Evolutionary conservation across 1,284 basidiomycete genomes (phyloP), one percentile per base, ranked within the genome.

Genomic region (Farysia itapuensis): DNA sequence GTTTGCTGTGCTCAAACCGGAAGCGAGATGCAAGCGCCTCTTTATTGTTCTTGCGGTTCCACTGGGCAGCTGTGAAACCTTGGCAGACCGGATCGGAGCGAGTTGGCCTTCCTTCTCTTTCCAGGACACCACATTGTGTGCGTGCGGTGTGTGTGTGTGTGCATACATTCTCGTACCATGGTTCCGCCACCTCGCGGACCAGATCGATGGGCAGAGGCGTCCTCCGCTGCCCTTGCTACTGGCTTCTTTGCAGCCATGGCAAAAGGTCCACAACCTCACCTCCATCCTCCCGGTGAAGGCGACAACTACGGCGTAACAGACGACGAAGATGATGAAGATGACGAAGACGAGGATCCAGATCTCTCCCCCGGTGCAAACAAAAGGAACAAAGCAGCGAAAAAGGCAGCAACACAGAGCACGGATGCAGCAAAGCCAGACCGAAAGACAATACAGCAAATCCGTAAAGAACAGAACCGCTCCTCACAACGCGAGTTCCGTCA

Each of bases 401-500:
- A 50, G 24, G 60, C 59, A 18, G 45, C 34, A 3, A 38, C 29
- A 11, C 57, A 59, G 33, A 35, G 41, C n/a, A 57, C 49, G 25
- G 68, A 58, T 21, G 36, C 48, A 23, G 46, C 22, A 40, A 51
- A 52, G 13, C n/a, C n/a, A n/a, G n/a, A n/a, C n/a, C n/a, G n/a
- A n/a, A n/a, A n/a, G n/a, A n/a, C n/a, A n/a, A n/a, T n/a, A n/a
- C 44, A 37, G 21, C 64, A 43, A 29, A 59, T 43, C 19, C 35
- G 69, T n/a, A 73, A 73, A 31, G 68, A 64, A 32, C 69, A 71
- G 32, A 73, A 73, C 43, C 43, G 70, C 23, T 51, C 70, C 2
- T 68, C 70, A 9, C 70, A 73, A 40, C 52, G 70, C 26, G 70
- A 73, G 32, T 73, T 73, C 30, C 45, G 70, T 2, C 70, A 73